A percentile compares a stretch with the other conserved stretches of the same genome.
Evolutionary conservation across 129 eudicot genomes (phyloP).

Genomic region (Logfia minima): DNA sequence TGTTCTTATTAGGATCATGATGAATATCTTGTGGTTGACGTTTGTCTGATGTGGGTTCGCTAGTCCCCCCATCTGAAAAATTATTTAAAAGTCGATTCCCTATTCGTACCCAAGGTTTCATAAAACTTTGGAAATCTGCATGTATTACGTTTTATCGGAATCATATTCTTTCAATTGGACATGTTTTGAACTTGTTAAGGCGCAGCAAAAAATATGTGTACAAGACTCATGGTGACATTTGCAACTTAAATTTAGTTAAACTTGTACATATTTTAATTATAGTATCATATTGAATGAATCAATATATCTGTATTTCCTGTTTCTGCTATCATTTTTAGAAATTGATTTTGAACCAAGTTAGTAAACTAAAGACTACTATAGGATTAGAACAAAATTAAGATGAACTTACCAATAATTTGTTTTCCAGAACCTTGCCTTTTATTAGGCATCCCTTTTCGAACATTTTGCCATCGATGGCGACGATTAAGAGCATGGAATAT

Average conservation of each 20-base stretch:
- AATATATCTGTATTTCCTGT: background rate
- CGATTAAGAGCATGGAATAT: constrained; percentile 47
- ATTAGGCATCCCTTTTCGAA: constrained; percentile 52
- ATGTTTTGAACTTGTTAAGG: background rate
- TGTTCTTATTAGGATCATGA: constrained; percentile 17
- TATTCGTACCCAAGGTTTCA: constrained; percentile 13
- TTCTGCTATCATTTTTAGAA: background rate
- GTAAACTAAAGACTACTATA: background rate
- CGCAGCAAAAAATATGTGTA: constrained; percentile 2
- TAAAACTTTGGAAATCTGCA: constrained; percentile 20
- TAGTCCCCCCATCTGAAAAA: constrained; percentile 31
- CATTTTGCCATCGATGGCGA: constrained; percentile 54
- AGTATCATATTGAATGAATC: background rate
- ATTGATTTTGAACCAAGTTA: background rate
- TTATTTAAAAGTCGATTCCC: constrained; percentile 14
- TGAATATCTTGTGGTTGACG: constrained; percentile 13
- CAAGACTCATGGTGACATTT: background rate
- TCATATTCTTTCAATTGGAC: background rate
- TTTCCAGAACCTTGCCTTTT: constrained; percentile 46
- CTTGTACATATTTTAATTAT: background rate
- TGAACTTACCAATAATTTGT: constrained; percentile 39
- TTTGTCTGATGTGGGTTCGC: constrained; percentile 14
- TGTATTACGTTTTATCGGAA: background rate
- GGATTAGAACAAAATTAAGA: background rate
- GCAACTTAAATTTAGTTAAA: no score